phyloP scores from a whole-genome alignment of 495 filamentous ascomycete species.

The Aspergillus taichungensis region DNA sequence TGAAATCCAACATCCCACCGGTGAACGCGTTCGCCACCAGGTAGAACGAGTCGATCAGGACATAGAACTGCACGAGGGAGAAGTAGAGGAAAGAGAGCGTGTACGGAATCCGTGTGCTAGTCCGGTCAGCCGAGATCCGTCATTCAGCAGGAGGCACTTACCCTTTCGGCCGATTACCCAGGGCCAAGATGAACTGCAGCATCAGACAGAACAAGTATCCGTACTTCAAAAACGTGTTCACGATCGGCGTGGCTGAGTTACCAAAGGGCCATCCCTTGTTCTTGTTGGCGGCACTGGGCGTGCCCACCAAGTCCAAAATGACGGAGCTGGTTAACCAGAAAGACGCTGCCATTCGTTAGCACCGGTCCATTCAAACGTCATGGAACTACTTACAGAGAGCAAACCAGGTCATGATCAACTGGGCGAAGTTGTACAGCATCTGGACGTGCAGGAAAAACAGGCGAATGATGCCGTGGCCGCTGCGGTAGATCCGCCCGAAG shows the following conservation, averaged over 20 bases:
- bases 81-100: slow-evolving; percentile 85
- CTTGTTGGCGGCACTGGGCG: slow-evolving; percentile 41
- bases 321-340: slow-evolving; percentile 94
- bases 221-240: slow-evolving; percentile 90
- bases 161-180: slow-evolving; percentile 92
- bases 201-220: slow-evolving; percentile 84
- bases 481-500: slow-evolving; percentile 95
- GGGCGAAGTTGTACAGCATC: slow-evolving; percentile 83
- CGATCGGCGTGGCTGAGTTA: slow-evolving; percentile 68
- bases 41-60: slow-evolving; percentile 79
- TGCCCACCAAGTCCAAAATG: slow-evolving; percentile 94
- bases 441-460: slow-evolving; percentile 97
- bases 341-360: slow-evolving; percentile 41
- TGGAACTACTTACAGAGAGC: slow-evolving; percentile 56
- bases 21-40: slow-evolving; percentile 76
- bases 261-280: slow-evolving; percentile 65
- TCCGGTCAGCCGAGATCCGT: slow-evolving; percentile 11
- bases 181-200: slow-evolving; percentile 89
- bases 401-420: slow-evolving; percentile 91
- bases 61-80: slow-evolving; percentile 75
- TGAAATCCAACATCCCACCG: slow-evolving; percentile 43
- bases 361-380: background rate
- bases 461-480: slow-evolving; percentile 86
- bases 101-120: slow-evolving; percentile 57
- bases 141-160: slow-evolving; percentile 20